Evolutionary conservation across 768 basidiomycete genomes (phyloP).

Genomic region (Phaeolepiota aurea): DNA sequence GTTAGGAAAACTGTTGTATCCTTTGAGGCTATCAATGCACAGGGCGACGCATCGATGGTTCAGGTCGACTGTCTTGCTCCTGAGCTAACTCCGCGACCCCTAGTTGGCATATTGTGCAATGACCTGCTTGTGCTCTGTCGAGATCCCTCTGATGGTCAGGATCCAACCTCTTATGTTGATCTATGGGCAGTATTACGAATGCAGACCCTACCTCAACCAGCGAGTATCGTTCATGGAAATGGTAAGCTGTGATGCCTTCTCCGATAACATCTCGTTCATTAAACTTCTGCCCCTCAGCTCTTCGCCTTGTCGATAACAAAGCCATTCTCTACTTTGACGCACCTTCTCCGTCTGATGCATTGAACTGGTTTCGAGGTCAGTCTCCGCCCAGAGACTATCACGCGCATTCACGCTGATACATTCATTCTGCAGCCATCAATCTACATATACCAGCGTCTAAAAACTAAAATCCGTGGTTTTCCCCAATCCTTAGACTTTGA

Average conservation of each 20-base stretch:
- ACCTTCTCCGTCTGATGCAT: slow-evolving; percentile 73
- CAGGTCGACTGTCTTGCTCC: slow-evolving; percentile 89
- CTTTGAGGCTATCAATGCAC: slow-evolving; percentile 73
- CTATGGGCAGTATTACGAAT: slow-evolving; percentile 96
- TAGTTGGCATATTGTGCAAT: slow-evolving; percentile 83
- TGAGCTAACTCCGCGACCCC: slow-evolving; percentile 70
- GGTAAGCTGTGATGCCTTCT: slow-evolving; percentile 28
- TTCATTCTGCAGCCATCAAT: slow-evolving; percentile 69
- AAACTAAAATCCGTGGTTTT: no score
- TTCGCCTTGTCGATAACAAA: slow-evolving; percentile 88
- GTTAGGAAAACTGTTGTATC: slow-evolving; percentile 78
- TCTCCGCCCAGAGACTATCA: neutral
- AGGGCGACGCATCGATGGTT: slow-evolving; percentile 71
- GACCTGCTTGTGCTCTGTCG: slow-evolving; percentile 90
- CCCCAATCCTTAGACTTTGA: no score
- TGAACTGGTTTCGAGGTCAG: slow-evolving; percentile 87
- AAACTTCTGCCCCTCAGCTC: slow-evolving; percentile 32
- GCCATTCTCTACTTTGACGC: slow-evolving; percentile 87
- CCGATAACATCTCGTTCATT: slow-evolving; percentile 3
- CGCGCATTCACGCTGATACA: no score
- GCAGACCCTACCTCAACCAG: slow-evolving; percentile 88
- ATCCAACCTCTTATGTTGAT: slow-evolving; percentile 69
- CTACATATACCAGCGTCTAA: slow-evolving; percentile 82
- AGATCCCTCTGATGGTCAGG: slow-evolving; percentile 75
- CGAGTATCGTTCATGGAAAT: slow-evolving; percentile 84